Percentiles rank a stretch among this genome's conserved stretches.
Evolutionary conservation across 23 red algal genomes (phyloP).

Genomic region (Gracilaria gracilis): DNA sequence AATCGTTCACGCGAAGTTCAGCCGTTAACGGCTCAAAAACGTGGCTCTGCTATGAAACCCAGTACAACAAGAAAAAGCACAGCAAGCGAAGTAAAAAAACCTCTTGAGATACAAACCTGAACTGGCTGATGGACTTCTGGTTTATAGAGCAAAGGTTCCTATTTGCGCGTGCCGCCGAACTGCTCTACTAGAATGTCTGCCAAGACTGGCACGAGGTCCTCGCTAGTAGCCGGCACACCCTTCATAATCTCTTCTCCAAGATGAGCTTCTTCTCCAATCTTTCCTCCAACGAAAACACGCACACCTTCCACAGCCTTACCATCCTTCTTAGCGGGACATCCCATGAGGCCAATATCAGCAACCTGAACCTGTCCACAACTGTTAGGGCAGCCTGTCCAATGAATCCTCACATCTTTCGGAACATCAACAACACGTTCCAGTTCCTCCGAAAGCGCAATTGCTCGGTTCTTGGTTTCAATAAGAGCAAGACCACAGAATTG

Average conservation of each 20-base stretch:
- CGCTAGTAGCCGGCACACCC: slow-evolving; percentile 64
- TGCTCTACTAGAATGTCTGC: slow-evolving; percentile 62
- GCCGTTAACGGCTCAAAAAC: too few species aligned
- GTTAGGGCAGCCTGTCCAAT: slow-evolving; percentile 94
- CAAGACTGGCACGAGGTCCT: slow-evolving; percentile 69
- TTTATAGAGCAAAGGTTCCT: not conserved
- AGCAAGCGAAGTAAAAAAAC: too few species aligned
- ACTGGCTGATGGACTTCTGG: too few species aligned
- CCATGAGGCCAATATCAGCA: slow-evolving; percentile 95
- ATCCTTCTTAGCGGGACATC: slow-evolving; percentile 66
- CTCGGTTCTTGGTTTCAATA: slow-evolving; percentile 91
- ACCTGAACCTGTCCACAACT: slow-evolving; percentile 94
- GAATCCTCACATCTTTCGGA: slow-evolving; percentile 72
- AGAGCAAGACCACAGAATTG: slow-evolving; percentile 86
- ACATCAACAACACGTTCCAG: slow-evolving; percentile 74
- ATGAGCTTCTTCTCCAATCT: slow-evolving; percentile 71
- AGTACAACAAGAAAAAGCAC: not conserved
- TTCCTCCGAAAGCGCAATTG: slow-evolving; percentile 62
- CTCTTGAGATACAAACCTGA: not conserved
- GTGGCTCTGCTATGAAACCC: too few species aligned
- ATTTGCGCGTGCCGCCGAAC: slow-evolving; percentile 53
- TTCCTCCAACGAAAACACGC: slow-evolving; percentile 78
- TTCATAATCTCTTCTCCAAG: slow-evolving; percentile 52
- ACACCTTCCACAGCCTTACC: slow-evolving; percentile 92
- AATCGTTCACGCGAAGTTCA: not conserved